Percentiles rank a stretch among this genome's conserved stretches.
Conservation (phyloP, 768 basidiomycete genomes). For the Gymnopilus junonius region DNA sequence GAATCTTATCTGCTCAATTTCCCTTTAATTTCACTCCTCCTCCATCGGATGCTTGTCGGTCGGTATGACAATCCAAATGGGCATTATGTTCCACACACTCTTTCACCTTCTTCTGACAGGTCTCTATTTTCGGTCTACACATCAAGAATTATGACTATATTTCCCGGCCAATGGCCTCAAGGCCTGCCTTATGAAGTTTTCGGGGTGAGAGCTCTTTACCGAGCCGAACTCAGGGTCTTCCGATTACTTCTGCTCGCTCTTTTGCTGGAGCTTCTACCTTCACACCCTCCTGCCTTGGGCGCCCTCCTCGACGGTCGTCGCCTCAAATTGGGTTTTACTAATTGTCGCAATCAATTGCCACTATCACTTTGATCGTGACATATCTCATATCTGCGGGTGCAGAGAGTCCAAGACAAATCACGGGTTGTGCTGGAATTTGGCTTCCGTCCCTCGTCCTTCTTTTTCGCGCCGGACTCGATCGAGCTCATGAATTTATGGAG, state of each 20-base stretch:
- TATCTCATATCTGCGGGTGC: conserved; percentile 11
- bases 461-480: conserved; percentile 26
- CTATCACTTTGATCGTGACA: not conserved
- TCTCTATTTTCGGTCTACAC: conserved; percentile 19
- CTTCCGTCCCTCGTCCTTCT: conserved; percentile 5
- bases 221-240: conserved; percentile 2
- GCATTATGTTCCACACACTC: conserved; percentile 15
- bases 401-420: conserved; percentile 12
- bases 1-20: not conserved
- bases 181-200: conserved; percentile 2
- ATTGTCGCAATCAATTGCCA: not conserved
- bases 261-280: not conserved
- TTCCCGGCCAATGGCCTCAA: not conserved
- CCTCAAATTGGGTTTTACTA: conserved; percentile 6
- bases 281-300: not conserved
- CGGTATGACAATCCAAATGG: conserved; percentile 33
- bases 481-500: conserved; percentile 29
- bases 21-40: conserved; percentile 8
- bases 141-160: conserved; percentile 4
- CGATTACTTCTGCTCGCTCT: conserved; percentile 7
- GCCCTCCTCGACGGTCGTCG: not conserved
- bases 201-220: not conserved
- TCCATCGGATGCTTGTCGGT: conserved; percentile 24
- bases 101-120: conserved; percentile 14
- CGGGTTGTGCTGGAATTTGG: not conserved